A percentile compares a stretch with the other conserved stretches of the same genome.
phyloP scores from a whole-genome alignment of 441 rosid species.

The Cnidoscolus chayamansa region DNA sequence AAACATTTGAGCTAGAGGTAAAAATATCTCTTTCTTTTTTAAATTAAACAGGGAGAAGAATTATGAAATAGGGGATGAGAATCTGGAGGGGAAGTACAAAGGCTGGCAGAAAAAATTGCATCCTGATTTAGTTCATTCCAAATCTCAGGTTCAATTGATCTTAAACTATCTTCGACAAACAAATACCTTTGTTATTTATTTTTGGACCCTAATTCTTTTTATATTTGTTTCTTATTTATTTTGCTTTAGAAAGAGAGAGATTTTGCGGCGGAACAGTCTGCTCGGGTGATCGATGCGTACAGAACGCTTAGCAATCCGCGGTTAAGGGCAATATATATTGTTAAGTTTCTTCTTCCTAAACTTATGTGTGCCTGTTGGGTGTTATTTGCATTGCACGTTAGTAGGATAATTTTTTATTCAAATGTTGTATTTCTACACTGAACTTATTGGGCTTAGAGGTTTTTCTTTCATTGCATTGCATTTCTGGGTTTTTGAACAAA shows the following conservation, averaged over 20 bases:
- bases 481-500: not conserved
- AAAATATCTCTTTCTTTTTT: not conserved
- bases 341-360: not conserved
- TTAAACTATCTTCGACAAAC: not conserved
- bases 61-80: slow-evolving; percentile 52
- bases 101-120: slow-evolving; percentile 92
- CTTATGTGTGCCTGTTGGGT: not conserved
- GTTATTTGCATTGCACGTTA: not conserved
- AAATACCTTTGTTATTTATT: too few relatives aligned
- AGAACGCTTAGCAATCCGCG: slow-evolving; percentile 56
- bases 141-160: slow-evolving; percentile 57
- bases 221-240: not conserved
- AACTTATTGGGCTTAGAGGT: not conserved
- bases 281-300: slow-evolving; percentile 78
- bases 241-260: slow-evolving; percentile 64
- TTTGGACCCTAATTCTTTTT: not conserved
- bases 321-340: slow-evolving; percentile 70
- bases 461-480: not conserved
- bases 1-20: not conserved
- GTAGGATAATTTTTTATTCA: not conserved
- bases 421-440: not conserved
- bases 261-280: slow-evolving; percentile 85
- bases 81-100: slow-evolving; percentile 70
- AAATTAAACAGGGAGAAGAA: slow-evolving; percentile 48
- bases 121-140: slow-evolving; percentile 95